Percentiles rank a stretch among this genome's conserved stretches.
Evolutionary conservation across 192 early-diverging fungal species (phyloP).

Genomic region (Phycomyces blakesleeanus): DNA sequence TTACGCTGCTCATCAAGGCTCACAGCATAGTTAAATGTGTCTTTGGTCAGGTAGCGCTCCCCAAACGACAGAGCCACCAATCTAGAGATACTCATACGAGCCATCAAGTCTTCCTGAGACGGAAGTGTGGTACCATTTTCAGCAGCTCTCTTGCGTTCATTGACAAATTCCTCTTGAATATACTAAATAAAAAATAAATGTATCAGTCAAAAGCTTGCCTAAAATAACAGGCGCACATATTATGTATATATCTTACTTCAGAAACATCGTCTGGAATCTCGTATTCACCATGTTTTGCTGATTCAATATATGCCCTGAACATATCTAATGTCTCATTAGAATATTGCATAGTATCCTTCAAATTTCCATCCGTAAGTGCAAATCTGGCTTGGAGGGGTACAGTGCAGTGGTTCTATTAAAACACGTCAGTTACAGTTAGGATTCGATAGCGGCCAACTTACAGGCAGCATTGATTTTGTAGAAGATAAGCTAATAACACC

Average conservation of each 20-base stretch:
- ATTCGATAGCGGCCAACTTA: slow-evolving; percentile 21
- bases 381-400: slow-evolving; percentile 18
- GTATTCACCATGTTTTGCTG: slow-evolving; percentile 48
- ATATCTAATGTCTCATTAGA: slow-evolving; percentile 34
- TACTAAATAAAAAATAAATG: slow-evolving; percentile 20
- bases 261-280: slow-evolving; percentile 59
- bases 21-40: slow-evolving; percentile 36
- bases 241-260: slow-evolving; percentile 31
- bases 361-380: background rate
- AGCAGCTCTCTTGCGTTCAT: slow-evolving; percentile 31
- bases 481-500: slow-evolving; percentile 59
- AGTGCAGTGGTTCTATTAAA: slow-evolving; percentile 24
- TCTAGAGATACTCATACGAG: slow-evolving; percentile 36
- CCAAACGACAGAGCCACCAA: slow-evolving; percentile 40
- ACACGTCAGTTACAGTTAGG: background rate
- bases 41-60: slow-evolving; percentile 27
- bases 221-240: background rate
- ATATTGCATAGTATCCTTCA: slow-evolving; percentile 51
- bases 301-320: slow-evolving; percentile 59
- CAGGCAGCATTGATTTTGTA: slow-evolving; percentile 68
- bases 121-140: slow-evolving; percentile 16
- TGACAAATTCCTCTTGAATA: slow-evolving; percentile 40
- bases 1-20: slow-evolving; percentile 27
- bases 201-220: background rate
- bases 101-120: slow-evolving; percentile 38